Percentiles rank a stretch among this genome's conserved stretches.
Conservation (phyloP, 805 yeast species). For the Torulaspora microellipsoides region DNA sequence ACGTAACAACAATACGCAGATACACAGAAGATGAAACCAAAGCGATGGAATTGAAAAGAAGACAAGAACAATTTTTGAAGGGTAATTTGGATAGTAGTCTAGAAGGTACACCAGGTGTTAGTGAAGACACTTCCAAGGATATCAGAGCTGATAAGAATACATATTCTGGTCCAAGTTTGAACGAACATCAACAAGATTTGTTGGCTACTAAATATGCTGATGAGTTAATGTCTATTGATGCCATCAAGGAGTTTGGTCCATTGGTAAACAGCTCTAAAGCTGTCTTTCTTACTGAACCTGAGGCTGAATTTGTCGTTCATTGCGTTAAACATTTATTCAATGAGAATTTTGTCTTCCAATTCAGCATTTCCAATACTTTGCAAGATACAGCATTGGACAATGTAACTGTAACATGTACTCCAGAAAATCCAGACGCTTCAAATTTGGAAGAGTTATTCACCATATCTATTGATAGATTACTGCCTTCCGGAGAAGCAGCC, state of each 20-base stretch:
- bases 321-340: conserved; percentile 81
- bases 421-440: conserved; percentile 48
- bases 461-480: conserved; percentile 66
- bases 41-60: conserved; percentile 58
- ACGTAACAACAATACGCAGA: conserved; percentile 61
- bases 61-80: conserved; percentile 33
- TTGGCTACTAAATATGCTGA: conserved; percentile 63
- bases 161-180: conserved; percentile 28
- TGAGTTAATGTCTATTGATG: conserved; percentile 66
- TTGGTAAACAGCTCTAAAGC: conserved; percentile 65
- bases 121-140: conserved; percentile 16
- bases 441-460: conserved; percentile 61
- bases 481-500: conserved; percentile 66
- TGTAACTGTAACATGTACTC: conserved; percentile 64
- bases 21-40: conserved; percentile 63
- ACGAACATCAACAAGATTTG: conserved; percentile 34
- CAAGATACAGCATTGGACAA: conserved; percentile 71
- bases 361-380: conserved; percentile 78
- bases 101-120: conserved; percentile 14
- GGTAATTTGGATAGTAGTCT: conserved; percentile 28
- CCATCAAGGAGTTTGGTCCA: conserved; percentile 67
- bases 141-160: conserved; percentile 27
- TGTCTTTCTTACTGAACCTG: conserved; percentile 77
- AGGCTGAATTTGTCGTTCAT: conserved; percentile 86
- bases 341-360: conserved; percentile 71